Conservation (phyloP, 768 basidiomycete species). For the Krasilnikovozyma curviuscula region DNA sequence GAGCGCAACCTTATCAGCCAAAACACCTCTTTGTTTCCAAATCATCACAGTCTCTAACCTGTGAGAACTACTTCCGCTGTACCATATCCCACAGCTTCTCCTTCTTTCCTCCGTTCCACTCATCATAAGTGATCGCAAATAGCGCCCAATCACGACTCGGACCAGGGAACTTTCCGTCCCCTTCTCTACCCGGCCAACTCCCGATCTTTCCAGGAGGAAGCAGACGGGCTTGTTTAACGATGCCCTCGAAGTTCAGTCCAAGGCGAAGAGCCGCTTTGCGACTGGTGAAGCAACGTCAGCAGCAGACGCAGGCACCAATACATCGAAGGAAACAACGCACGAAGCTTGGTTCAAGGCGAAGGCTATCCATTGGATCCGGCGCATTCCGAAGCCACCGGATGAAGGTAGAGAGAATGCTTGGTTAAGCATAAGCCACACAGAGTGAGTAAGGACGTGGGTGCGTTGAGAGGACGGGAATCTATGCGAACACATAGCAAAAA, state of each 20-base stretch:
- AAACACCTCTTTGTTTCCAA: too few relatives aligned
- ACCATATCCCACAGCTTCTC: not conserved
- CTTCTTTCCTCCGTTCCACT: conserved; percentile 3
- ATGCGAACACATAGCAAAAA: too few relatives aligned
- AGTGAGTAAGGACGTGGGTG: conserved; percentile 7
- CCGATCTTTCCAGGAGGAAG: conserved; percentile 1
- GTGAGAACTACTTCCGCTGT: not conserved
- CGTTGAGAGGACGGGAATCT: conserved; percentile 2
- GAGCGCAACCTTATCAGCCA: too few relatives aligned
- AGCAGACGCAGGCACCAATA: too few relatives aligned
- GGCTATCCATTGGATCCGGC: conserved; percentile 8
- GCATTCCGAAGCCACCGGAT: conserved; percentile 5
- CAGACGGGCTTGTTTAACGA: not conserved
- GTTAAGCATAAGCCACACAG: conserved; percentile 4
- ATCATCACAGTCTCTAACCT: too few relatives aligned
- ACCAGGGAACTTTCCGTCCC: not conserved
- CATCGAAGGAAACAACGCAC: too few relatives aligned
- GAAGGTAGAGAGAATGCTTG: conserved; percentile 4
- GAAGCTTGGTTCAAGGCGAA: too few relatives aligned
- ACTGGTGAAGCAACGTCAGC: too few relatives aligned
- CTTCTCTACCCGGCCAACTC: not conserved
- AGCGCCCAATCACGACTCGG: not conserved
- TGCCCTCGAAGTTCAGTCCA: not conserved
- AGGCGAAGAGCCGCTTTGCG: conserved; percentile 11
- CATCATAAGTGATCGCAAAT: conserved; percentile 1